Conservation (phyloP, 1,284 basidiomycete genomes). For the Rhodotorula sp. region DNA sequence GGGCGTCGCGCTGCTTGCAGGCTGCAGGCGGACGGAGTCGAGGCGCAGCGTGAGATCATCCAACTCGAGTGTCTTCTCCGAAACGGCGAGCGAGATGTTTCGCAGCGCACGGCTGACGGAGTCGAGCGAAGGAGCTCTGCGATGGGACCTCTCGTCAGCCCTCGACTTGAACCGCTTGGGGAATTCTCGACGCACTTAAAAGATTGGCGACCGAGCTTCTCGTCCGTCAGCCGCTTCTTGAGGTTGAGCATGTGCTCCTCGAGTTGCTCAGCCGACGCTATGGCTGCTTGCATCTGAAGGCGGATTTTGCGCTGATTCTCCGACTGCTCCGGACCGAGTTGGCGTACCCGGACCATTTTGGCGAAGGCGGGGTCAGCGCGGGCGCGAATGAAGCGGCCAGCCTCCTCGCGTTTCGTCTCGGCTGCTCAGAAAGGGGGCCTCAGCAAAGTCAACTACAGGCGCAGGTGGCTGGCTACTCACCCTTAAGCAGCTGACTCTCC, state of each 20-base stretch:
- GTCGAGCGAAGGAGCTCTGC: conserved; percentile 74
- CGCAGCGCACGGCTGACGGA: conserved; percentile 76
- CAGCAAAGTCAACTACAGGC: neutral
- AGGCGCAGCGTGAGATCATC: conserved; percentile 59
- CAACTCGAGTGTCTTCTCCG: conserved; percentile 63
- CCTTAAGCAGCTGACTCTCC: conserved; percentile 52
- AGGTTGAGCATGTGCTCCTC: conserved; percentile 67
- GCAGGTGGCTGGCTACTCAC: conserved; percentile 42
- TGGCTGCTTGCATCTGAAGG: conserved; percentile 64
- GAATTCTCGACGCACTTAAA: conserved; percentile 57
- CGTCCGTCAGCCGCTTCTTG: conserved; percentile 65
- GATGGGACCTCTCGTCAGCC: neutral
- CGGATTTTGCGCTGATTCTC: conserved; percentile 75
- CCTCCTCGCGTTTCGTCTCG: conserved; percentile 69
- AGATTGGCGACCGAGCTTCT: conserved; percentile 62
- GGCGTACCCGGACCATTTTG: conserved; percentile 71
- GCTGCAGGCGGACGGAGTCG: conserved; percentile 56
- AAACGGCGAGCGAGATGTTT: conserved; percentile 65
- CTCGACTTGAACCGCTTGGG: rapidly evolving
- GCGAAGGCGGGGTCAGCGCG: conserved; percentile 72
- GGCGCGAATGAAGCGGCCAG: conserved; percentile 68
- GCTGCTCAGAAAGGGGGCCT: conserved; percentile 52
- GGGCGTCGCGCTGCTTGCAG: neutral
- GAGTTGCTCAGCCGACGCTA: conserved; percentile 69
- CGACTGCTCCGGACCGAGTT: conserved; percentile 82